phyloP scores from a whole-genome alignment of 2,329 filamentous ascomycete species.

The Aureobasidium uvarum region DNA sequence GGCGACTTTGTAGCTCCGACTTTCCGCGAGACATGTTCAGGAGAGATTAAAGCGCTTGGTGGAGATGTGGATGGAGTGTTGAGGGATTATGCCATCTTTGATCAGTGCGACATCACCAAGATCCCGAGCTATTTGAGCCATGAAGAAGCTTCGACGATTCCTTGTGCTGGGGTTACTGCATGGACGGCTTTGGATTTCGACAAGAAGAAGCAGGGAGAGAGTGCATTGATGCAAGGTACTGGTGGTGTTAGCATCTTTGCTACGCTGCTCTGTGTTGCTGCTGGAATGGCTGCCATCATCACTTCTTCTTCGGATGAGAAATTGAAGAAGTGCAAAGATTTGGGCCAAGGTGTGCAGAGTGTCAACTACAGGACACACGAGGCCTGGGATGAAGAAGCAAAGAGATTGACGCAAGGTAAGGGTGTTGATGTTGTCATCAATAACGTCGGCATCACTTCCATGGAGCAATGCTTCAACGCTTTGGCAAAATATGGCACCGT shows the following conservation, averaged over 20 bases:
- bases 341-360: slow-evolving; percentile 24
- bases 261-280: slow-evolving; percentile 34
- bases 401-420: slow-evolving; percentile 22
- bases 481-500: slow-evolving; percentile 44
- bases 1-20: slow-evolving; percentile 31
- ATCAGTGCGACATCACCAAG: slow-evolving; percentile 41
- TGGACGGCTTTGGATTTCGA: slow-evolving; percentile 37
- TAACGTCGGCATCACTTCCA: slow-evolving; percentile 32
- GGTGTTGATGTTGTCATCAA: slow-evolving; percentile 32
- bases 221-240: neutral
- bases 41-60: slow-evolving; percentile 44
- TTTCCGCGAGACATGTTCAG: slow-evolving; percentile 34
- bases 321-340: slow-evolving; percentile 28
- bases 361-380: neutral
- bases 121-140: slow-evolving; percentile 42
- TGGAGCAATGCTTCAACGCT: slow-evolving; percentile 39
- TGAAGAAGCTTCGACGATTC: slow-evolving; percentile 41
- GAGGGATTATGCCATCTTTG: slow-evolving; percentile 44
- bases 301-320: slow-evolving; percentile 33
- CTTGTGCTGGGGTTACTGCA: slow-evolving; percentile 49
- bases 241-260: slow-evolving; percentile 38
- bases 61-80: slow-evolving; percentile 49
- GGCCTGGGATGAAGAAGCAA: neutral
- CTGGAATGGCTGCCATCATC: slow-evolving; percentile 27
- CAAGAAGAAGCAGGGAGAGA: neutral